Evolutionary conservation across 148 eudicot genomes (phyloP).

Genomic region (Mesembryanthemum crystallinum): DNA sequence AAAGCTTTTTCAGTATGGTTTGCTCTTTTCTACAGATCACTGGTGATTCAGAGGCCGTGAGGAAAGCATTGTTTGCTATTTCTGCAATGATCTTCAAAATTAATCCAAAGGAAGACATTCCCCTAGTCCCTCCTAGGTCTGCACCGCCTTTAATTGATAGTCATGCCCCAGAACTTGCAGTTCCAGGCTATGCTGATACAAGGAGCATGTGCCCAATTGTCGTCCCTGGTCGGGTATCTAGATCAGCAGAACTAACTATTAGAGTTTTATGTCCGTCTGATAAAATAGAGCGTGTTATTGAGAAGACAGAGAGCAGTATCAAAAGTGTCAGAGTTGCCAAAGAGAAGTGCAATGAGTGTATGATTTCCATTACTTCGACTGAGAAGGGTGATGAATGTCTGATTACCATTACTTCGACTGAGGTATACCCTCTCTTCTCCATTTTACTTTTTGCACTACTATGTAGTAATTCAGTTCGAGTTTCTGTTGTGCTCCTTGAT

Average conservation of each 20-base stretch:
- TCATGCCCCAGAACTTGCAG: conserved; percentile 50
- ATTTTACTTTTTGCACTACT: not conserved
- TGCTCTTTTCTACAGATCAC: conserved; percentile 46
- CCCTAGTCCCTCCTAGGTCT: conserved; percentile 62
- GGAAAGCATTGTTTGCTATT: conserved; percentile 78
- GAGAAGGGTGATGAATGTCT: no score
- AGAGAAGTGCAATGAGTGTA: conserved; percentile 48
- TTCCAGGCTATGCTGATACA: conserved; percentile 61
- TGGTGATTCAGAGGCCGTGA: conserved; percentile 81
- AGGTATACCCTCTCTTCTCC: conserved; percentile 39
- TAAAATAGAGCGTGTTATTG: conserved; percentile 94
- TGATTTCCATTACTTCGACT: no score
- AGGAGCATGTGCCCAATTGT: conserved; percentile 64
- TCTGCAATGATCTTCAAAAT: conserved; percentile 92
- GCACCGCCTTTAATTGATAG: conserved; percentile 53
- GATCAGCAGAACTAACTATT: conserved; percentile 65
- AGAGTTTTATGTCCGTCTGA: conserved; percentile 72
- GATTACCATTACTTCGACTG: conserved; percentile 56
- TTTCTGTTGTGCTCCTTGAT: not conserved
- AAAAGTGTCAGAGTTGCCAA: conserved; percentile 54
- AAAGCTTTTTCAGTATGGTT: not conserved
- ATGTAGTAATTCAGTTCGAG: not conserved
- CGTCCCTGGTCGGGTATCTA: conserved; percentile 60
- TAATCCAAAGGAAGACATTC: conserved; percentile 71
- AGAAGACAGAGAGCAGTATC: conserved; percentile 75